phyloP scores from a whole-genome alignment of 2,329 filamentous ascomycete genomes.

The Albophoma yamanashiensis region DNA sequence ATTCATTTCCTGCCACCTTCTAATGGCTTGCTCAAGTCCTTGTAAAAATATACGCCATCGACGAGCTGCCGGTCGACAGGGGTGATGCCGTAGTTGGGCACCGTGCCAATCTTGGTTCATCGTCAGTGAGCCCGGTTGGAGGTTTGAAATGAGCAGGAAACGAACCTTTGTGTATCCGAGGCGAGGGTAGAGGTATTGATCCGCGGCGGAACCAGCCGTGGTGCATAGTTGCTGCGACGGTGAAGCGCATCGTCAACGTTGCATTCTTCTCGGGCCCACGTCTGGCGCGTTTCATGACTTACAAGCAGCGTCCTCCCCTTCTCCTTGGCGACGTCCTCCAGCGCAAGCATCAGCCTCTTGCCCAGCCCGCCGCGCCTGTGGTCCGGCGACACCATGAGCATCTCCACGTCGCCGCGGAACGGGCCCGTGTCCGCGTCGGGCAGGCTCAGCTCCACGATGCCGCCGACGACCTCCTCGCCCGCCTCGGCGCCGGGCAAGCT shows the following conservation, averaged over 20 bases:
- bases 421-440: neutral
- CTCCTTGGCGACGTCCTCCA: neutral
- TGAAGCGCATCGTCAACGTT: neutral
- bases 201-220: conserved; percentile 4
- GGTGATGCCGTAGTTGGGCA: conserved; percentile 5
- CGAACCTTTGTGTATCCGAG: conserved; percentile 4
- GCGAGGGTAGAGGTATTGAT: conserved; percentile 4
- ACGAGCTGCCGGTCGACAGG: conserved; percentile 2
- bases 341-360: neutral
- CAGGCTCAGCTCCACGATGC: neutral
- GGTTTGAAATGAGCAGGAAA: neutral
- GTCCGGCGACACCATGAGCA: neutral
- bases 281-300: neutral
- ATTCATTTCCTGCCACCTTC: neutral
- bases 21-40: neutral
- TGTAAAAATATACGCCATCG: conserved; percentile 2
- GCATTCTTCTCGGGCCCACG: too few species aligned
- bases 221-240: conserved; percentile 1
- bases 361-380: neutral
- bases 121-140: neutral
- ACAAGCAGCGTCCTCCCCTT: neutral
- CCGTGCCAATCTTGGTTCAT: neutral
- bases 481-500: neutral
- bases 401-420: neutral
- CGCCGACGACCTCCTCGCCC: neutral